Percentiles rank a stretch among this genome's conserved stretches.
phyloP scores from a whole-genome alignment of 306 rosid genomes.

The Arachis hypogaea region DNA sequence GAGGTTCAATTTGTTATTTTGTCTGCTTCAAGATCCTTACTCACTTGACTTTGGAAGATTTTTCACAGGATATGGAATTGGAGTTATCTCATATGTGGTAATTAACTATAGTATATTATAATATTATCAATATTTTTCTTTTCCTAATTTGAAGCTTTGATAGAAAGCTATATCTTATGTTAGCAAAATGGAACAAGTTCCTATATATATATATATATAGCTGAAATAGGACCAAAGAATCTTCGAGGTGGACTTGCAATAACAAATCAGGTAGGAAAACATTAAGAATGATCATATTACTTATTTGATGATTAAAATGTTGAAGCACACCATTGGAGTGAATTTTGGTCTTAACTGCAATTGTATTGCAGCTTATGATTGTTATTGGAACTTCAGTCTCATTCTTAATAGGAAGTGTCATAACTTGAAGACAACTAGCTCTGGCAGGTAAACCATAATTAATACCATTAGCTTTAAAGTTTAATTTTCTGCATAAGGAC shows the following conservation, averaged over 20 bases:
- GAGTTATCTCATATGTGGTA: conserved; percentile 82
- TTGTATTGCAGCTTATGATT: too few relatives aligned
- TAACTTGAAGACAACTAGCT: too few relatives aligned
- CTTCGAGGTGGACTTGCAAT: conserved; percentile 76
- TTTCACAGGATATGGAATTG: conserved; percentile 79
- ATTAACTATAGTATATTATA: background rate
- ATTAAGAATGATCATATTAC: background rate
- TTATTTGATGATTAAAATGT: background rate
- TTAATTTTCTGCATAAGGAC: too few relatives aligned
- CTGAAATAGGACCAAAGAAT: conserved; percentile 71
- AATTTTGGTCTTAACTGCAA: too few relatives aligned
- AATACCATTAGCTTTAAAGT: too few relatives aligned
- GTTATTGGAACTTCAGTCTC: too few relatives aligned
- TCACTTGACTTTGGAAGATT: conserved; percentile 71
- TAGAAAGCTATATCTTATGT: conserved; percentile 6
- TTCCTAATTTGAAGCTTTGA: background rate
- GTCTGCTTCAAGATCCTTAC: conserved; percentile 50
- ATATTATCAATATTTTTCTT: background rate
- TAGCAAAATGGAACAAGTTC: conserved; percentile 55
- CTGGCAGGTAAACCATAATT: too few relatives aligned
- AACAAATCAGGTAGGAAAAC: conserved; percentile 58
- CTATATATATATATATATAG: conserved; percentile 66
- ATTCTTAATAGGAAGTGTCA: too few relatives aligned
- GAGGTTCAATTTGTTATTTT: conserved; percentile 31
- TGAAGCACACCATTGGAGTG: background rate